A percentile compares a stretch with the other conserved stretches of the same genome.
Conservation (phyloP, 306 rosid genomes). For the Lablab purpureus region DNA sequence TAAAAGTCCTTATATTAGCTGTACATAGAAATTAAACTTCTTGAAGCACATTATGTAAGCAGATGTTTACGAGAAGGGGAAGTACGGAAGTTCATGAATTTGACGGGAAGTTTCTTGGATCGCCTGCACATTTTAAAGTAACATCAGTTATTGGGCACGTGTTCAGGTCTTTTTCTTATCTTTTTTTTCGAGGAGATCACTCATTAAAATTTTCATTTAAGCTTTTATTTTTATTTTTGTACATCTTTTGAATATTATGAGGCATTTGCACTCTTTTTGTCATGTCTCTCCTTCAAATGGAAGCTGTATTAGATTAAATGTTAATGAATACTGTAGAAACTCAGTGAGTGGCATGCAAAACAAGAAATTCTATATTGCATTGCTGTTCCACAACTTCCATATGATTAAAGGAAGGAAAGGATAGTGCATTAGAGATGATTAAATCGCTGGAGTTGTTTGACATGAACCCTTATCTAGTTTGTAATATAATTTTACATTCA, state of each 20-base stretch:
- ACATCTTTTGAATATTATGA: slow-evolving; percentile 3
- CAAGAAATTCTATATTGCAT: slow-evolving; percentile 5
- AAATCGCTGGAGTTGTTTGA: slow-evolving; percentile 35
- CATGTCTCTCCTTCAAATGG: slow-evolving; percentile 27
- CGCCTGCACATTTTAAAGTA: slow-evolving; percentile 69
- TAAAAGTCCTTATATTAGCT: not conserved
- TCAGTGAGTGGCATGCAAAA: slow-evolving; percentile 21
- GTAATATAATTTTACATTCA: not conserved
- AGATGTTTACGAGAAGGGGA: slow-evolving; percentile 90
- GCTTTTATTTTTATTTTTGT: not conserved
- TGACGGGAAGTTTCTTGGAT: slow-evolving; percentile 72
- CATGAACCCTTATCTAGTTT: slow-evolving; percentile 11
- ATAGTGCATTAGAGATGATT: slow-evolving; percentile 14
- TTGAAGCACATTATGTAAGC: slow-evolving; percentile 43
- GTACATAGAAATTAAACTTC: not conserved
- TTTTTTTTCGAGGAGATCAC: slow-evolving; percentile 34
- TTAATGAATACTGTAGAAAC: slow-evolving; percentile 23
- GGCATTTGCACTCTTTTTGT: slow-evolving; percentile 19
- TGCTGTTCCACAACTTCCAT: slow-evolving; percentile 19
- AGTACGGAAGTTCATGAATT: slow-evolving; percentile 93
- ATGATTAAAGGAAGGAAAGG: slow-evolving; percentile 39
- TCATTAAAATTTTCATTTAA: slow-evolving; percentile 27
- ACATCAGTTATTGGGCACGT: slow-evolving; percentile 97
- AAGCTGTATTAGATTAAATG: slow-evolving; percentile 7
- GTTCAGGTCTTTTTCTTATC: slow-evolving; percentile 73